Base-by-base conservation (phyloP, 352 stramenopile genomes). In the Aphanomyces cochlioides region DNA sequence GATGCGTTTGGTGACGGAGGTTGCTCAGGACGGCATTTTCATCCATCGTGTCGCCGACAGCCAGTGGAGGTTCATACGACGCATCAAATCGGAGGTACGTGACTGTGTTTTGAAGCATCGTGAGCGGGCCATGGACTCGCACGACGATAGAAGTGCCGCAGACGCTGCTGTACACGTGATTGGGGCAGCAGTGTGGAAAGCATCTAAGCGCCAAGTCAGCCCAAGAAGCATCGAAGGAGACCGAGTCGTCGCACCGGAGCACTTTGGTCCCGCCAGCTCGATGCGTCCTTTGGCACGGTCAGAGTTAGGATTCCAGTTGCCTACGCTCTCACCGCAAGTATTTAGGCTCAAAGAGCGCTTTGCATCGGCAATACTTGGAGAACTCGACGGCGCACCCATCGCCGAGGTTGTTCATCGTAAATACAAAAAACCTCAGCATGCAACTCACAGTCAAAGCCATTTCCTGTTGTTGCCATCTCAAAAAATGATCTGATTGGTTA, bases 291-390 rank as follows among this genome's bases (percentile, higher is more conserved):
- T 3, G 61, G 6, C 19, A 61, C 54, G 2, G 15, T 2, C 1
- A 12, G 50, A 7, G 3, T 36, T 53, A 15, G 3, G 28, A 28
- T 28, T 28, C 28, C 28, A 28, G 28, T 28, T 2, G 7, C 60
- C 21, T 13, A 8, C 60, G 3, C 17, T 70, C 47, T 10, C 54
- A 70, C 64, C 64, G 45, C 5, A 70, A 47, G 47, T 70, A 70
- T n/a, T 70, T 70, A 40, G 64, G 7, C 53, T 70, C 64, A 70
- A 70, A 70, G 47, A 70, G 59, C n/a, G 36, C 37, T 6, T 70
- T 34, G 40, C 64, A 70, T 37, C 53, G 53, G 47, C 64, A 70
- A 34, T 63, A 70, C 38, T 70, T 54, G 36, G 45, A 70, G 21
- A 70, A 70, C 54, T 70, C 64, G 38, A 70, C 47, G 17, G 21